A percentile compares a stretch with the other conserved stretches of the same genome.
Evolutionary conservation across 2,329 filamentous ascomycete genomes (phyloP).

Genomic region (Pseudocercospora cruenta): DNA sequence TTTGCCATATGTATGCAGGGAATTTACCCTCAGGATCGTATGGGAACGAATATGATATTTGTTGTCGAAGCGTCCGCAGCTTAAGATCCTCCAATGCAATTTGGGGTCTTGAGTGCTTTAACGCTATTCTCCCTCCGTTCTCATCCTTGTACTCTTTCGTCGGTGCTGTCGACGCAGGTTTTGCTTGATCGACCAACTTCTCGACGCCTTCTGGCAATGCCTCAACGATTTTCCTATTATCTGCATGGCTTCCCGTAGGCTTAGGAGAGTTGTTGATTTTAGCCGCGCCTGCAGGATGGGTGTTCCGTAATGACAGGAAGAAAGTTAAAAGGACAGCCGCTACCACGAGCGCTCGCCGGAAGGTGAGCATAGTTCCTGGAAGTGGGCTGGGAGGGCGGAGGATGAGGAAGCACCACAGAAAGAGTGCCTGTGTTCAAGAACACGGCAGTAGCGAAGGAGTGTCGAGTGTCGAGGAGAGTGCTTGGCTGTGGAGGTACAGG

Average conservation of each 20-base stretch:
- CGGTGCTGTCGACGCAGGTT: slow-evolving; percentile 29
- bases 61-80: slow-evolving; percentile 72
- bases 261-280: slow-evolving; percentile 40
- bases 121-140: slow-evolving; percentile 32
- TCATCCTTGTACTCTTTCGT: slow-evolving; percentile 31
- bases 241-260: slow-evolving; percentile 41
- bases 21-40: slow-evolving; percentile 89
- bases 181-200: slow-evolving; percentile 15
- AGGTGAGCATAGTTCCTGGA: slow-evolving; percentile 68
- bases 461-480: neutral
- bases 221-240: slow-evolving; percentile 40
- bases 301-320: slow-evolving; percentile 69
- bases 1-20: slow-evolving; percentile 98
- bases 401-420: neutral
- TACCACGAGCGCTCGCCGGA: slow-evolving; percentile 72
- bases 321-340: slow-evolving; percentile 70
- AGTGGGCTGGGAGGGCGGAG: neutral
- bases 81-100: slow-evolving; percentile 71
- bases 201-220: slow-evolving; percentile 27
- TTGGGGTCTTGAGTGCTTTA: slow-evolving; percentile 56
- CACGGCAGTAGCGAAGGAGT: neutral
- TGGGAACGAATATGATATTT: slow-evolving; percentile 89
- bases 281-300: slow-evolving; percentile 47
- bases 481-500: neutral
- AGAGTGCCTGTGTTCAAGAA: neutral